Conservation (phyloP, 805 yeast species). For the Kodamaea kaohsiungensis region DNA sequence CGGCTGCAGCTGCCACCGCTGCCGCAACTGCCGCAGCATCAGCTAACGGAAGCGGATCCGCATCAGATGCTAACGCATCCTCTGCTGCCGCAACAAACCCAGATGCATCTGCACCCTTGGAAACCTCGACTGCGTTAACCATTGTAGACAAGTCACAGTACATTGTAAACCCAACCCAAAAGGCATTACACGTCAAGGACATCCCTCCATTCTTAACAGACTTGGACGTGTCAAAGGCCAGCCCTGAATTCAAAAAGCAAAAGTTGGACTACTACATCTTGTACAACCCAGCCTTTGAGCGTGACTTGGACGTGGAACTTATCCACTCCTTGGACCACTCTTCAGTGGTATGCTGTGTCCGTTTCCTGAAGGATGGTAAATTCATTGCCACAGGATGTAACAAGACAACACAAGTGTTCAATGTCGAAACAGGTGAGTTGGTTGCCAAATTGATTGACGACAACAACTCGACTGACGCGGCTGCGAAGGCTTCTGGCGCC, state of each 20-base stretch:
- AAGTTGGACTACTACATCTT: conserved; percentile 83
- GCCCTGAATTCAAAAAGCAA: conserved; percentile 77
- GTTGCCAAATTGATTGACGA: conserved; percentile 88
- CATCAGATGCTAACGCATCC: conserved; percentile 14
- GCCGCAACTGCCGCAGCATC: conserved; percentile 18
- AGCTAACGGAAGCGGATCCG: conserved; percentile 6
- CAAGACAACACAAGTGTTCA: conserved; percentile 91
- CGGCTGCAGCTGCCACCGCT: conserved; percentile 17
- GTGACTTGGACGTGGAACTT: conserved; percentile 76
- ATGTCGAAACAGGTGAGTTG: conserved; percentile 87
- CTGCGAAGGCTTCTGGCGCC: conserved; percentile 28
- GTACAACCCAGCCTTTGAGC: conserved; percentile 78
- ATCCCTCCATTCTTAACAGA: conserved; percentile 81
- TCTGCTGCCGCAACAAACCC: conserved; percentile 20
- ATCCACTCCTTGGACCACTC: conserved; percentile 90
- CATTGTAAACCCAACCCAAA: conserved; percentile 43
- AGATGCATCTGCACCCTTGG: conserved; percentile 16
- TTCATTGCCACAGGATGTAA: conserved; percentile 96
- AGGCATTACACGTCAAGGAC: conserved; percentile 63
- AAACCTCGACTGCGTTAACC: conserved; percentile 34
- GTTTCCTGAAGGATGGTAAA: conserved; percentile 89
- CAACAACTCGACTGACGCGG: conserved; percentile 41
- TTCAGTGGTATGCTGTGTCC: conserved; percentile 95
- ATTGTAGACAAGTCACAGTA: conserved; percentile 43
- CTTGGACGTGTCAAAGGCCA: conserved; percentile 74